phyloP scores from a whole-genome alignment of 2,329 filamentous ascomycete species.

The Diaporthe sp. region DNA sequence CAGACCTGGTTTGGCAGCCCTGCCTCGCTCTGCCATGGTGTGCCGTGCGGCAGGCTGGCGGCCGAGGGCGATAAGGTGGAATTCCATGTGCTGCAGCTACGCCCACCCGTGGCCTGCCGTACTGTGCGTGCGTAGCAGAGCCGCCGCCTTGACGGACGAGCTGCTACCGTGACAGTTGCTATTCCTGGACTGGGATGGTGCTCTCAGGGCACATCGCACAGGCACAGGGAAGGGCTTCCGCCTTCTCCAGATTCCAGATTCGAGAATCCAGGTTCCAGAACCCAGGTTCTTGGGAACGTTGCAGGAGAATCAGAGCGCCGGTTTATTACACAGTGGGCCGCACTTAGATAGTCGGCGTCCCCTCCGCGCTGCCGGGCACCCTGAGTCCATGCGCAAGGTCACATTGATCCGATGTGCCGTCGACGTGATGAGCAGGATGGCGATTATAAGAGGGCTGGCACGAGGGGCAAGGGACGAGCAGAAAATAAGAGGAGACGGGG shows the following conservation, averaged over 20 bases:
- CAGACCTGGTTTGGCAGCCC: background rate
- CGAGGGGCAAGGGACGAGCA: background rate
- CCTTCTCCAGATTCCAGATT: background rate
- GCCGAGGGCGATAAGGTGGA: background rate
- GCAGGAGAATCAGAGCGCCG: background rate
- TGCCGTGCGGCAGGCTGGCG: background rate
- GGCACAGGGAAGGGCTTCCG: constrained; percentile 4
- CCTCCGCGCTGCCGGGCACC: background rate
- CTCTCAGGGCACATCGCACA: background rate
- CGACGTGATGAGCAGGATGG: background rate
- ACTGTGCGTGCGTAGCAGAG: background rate
- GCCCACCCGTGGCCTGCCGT: background rate
- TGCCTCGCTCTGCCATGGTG: background rate
- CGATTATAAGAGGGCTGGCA: background rate
- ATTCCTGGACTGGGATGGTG: constrained; percentile 17
- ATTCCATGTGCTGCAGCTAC: background rate
- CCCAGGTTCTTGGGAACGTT: constrained; percentile 20
- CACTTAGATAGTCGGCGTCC: background rate
- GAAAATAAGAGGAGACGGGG: background rate
- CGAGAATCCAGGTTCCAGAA: constrained; percentile 18
- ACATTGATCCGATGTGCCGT: constrained; percentile 10
- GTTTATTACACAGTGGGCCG: background rate
- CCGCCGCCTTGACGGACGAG: background rate
- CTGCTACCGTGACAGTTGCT: constrained; percentile 2
- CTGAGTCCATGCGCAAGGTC: constrained; percentile 9